These are phyloP conservation scores for Sindora glabra DNA, from an alignment of 306 rosid genomes.

Conservation along the genomic window DNA sequence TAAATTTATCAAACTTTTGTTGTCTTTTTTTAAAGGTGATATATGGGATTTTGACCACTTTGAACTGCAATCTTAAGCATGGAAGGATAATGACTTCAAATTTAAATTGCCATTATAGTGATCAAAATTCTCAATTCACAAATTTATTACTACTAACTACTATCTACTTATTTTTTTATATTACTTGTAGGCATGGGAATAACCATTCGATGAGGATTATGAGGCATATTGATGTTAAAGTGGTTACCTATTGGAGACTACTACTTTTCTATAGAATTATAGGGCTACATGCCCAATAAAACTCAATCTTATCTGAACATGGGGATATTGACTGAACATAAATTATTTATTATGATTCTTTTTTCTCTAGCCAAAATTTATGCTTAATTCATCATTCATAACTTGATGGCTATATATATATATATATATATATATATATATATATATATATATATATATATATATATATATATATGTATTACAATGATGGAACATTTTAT, in stretches of 20 bases:
- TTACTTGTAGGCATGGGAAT: slow-evolving; percentile 64
- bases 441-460: too few relatives aligned
- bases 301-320: not conserved
- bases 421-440: too few relatives aligned
- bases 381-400: too few relatives aligned
- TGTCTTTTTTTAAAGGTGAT: too few relatives aligned
- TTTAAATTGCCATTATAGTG: not conserved
- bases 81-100: not conserved
- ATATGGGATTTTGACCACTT: too few relatives aligned
- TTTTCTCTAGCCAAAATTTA: too few relatives aligned
- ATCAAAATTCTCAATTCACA: not conserved
- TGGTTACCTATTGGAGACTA: slow-evolving; percentile 98
- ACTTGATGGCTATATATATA: slow-evolving; percentile 11
- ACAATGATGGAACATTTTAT: slow-evolving; percentile 92
- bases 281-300: slow-evolving; percentile 4
- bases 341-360: not conserved
- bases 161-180: not conserved
- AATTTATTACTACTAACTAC: not conserved
- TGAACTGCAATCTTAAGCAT: too few relatives aligned
- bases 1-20: too few relatives aligned
- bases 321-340: slow-evolving; percentile 3
- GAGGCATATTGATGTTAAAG: slow-evolving; percentile 80
- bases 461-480: too few relatives aligned
- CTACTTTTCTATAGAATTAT: slow-evolving; percentile 91
- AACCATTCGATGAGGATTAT: slow-evolving; percentile 89